phyloP scores from a whole-genome alignment of 306 rosid species.

The Lablab purpureus region DNA sequence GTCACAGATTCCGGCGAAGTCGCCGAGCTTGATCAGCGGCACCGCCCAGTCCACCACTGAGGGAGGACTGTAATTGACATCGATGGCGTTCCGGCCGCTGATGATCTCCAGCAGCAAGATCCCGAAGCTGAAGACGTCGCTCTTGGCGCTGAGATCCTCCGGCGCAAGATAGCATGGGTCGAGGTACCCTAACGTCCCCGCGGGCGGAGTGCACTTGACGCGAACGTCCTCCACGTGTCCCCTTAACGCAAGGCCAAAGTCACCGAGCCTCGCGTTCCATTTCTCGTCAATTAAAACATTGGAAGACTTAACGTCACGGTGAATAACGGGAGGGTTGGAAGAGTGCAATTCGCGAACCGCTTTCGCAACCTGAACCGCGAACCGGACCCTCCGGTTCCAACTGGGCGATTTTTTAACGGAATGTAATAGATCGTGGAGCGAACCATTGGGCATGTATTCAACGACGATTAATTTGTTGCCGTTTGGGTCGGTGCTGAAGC shows the following conservation, averaged over 20 bases:
- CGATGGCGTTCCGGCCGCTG: conserved; percentile 89
- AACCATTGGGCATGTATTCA: conserved; percentile 89
- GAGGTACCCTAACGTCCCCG: conserved; percentile 93
- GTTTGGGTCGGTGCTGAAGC: conserved; percentile 62
- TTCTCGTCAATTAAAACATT: conserved; percentile 72
- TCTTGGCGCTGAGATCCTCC: conserved; percentile 78
- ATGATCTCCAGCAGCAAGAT: conserved; percentile 78
- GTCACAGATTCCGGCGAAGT: conserved; percentile 64
- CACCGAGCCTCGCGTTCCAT: conserved; percentile 78
- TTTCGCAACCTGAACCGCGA: conserved; percentile 72
- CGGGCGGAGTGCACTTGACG: conserved; percentile 83
- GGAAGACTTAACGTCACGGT: conserved; percentile 85
- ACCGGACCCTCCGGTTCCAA: conserved; percentile 68
- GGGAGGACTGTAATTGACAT: conserved; percentile 81
- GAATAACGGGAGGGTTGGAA: conserved; percentile 88
- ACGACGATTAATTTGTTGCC: conserved; percentile 67
- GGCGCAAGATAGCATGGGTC: conserved; percentile 93
- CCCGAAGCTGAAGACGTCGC: conserved; percentile 96
- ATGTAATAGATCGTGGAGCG: conserved; percentile 79
- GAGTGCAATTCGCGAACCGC: conserved; percentile 70
- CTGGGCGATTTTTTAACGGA: conserved; percentile 62
- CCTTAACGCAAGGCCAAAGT: conserved; percentile 78
- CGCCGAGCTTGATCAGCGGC: conserved; percentile 64
- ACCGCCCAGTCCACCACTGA: conserved; percentile 93
- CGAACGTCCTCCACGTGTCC: conserved; percentile 95